These are phyloP conservation scores for Lepidium sativum DNA, from an alignment of 345 rosid genomes.

Conservation along the genomic window DNA sequence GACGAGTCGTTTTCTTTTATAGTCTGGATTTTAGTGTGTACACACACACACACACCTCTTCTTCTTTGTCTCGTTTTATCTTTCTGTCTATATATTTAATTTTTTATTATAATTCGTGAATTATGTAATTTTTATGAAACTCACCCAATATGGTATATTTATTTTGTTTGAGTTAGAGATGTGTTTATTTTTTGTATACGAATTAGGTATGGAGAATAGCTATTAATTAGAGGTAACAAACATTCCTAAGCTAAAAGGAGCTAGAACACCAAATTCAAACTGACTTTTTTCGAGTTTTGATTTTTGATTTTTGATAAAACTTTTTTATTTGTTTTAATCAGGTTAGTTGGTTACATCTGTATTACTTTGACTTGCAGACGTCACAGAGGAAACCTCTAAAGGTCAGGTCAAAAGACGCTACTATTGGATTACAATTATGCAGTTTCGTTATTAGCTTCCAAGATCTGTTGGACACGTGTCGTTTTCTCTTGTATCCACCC, in stretches of 20 bases:
- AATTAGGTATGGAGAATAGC: neutral
- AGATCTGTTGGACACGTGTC: neutral
- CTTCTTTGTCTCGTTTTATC: conserved; percentile 5
- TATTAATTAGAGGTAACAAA: neutral
- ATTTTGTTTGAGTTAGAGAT: too few relatives aligned
- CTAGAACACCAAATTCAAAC: too few relatives aligned
- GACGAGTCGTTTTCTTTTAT: conserved; percentile 1
- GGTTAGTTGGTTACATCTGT: too few relatives aligned
- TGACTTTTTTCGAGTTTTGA: too few relatives aligned
- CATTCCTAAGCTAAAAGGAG: neutral
- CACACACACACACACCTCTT: conserved; percentile 23
- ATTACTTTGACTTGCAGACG: conserved; percentile 17
- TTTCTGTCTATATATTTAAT: neutral
- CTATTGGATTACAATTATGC: neutral
- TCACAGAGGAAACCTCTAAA: neutral
- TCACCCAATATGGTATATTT: neutral
- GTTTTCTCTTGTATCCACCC: neutral
- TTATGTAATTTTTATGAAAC: neutral
- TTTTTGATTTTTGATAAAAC: too few relatives aligned
- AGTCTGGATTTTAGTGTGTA: neutral
- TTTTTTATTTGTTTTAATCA: too few relatives aligned
- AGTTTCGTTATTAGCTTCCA: neutral
- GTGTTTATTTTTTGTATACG: neutral
- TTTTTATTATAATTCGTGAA: neutral
- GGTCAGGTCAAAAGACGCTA: neutral